Evolutionary conservation across 371 early-diverging fungal genomes (phyloP).

Genomic region (Rhizopus stolonifer): DNA sequence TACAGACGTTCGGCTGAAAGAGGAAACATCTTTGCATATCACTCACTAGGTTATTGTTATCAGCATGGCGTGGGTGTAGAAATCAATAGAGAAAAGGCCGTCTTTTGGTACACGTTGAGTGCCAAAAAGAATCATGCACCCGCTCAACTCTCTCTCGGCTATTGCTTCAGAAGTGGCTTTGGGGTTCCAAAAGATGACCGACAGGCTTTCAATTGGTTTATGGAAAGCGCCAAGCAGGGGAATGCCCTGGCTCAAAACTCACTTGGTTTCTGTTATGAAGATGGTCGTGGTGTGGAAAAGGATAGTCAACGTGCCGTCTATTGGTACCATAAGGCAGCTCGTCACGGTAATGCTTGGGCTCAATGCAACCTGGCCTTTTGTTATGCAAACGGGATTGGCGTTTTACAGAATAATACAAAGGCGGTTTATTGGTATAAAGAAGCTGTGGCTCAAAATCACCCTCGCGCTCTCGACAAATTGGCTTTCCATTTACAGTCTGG

Average conservation of each 20-base stretch:
- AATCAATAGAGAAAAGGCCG: conserved; percentile 64
- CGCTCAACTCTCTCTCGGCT: conserved; percentile 78
- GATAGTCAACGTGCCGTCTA: conserved; percentile 71
- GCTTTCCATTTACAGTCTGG: conserved; percentile 82
- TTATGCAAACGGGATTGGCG: conserved; percentile 84
- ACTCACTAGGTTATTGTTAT: conserved; percentile 86
- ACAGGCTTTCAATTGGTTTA: conserved; percentile 70
- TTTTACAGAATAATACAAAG: conserved; percentile 50
- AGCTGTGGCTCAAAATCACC: conserved; percentile 68
- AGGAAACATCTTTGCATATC: conserved; percentile 74
- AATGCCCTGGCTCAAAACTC: conserved; percentile 80
- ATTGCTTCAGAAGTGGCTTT: conserved; percentile 76
- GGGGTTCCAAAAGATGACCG: conserved; percentile 67
- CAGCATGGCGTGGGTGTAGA: conserved; percentile 82
- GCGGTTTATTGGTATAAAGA: conserved; percentile 75
- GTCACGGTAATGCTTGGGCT: conserved; percentile 83
- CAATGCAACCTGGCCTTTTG: conserved; percentile 86
- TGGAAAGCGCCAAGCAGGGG: conserved; percentile 64
- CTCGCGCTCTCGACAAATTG: conserved; percentile 78
- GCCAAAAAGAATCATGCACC: conserved; percentile 69
- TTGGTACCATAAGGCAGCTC: conserved; percentile 81
- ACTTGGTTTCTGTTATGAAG: conserved; percentile 82
- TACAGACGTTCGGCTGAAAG: conserved; percentile 69
- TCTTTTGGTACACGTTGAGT: conserved; percentile 70
- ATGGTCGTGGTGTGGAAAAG: conserved; percentile 69